Base-by-base conservation (phyloP, 306 rosid species). In the Psophocarpus tetragonolobus region DNA sequence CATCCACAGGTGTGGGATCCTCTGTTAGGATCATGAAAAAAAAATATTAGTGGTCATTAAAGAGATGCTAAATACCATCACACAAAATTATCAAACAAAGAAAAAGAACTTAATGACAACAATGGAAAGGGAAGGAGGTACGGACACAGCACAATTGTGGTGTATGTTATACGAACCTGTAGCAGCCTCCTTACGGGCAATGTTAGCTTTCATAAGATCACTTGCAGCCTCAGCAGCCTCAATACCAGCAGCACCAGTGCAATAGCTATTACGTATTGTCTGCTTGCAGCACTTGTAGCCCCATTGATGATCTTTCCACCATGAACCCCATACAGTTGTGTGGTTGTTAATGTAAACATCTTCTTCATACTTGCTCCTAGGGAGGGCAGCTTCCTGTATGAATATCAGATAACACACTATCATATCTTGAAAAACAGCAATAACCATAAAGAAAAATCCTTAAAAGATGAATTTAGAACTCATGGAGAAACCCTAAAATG, bases 241-340 rank as follows among this genome's bases (percentile, higher is more conserved):
- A 39, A 74, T 74, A 15, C 78, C 78, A 41, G 78, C 78, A n/a
- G n/a, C n/a, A n/a, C n/a, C n/a, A n/a, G n/a, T n/a, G n/a, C n/a
- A 74, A 58, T 74, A 74, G 58, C 78, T 74, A 41, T 74, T 74
- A 5, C 69, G 78, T n/a, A 74, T 58, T 26, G 78, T 74, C 58
- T 74, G 78, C 30, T 85, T 88, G 58, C 96, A 91, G 84, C 92
- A 88, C 79, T 83, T 86, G 41, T 78, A 90, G 18, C 96, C 96
- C 96, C 96, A 90, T 11, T 88, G 92, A 60, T 90, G 85, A 84
- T 85, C 95, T 80, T 75, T 86, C 95, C 92, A 90, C 91, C 91
- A 90, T 11, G 96, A 90, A 7, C 91, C 91, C 92, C 91, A 87
- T 42, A 88, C 90, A 72, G 87, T 74, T 0, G 86, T 88, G 80